Conservation (phyloP, 495 filamentous ascomycete species). For the Patellaria atrata region DNA sequence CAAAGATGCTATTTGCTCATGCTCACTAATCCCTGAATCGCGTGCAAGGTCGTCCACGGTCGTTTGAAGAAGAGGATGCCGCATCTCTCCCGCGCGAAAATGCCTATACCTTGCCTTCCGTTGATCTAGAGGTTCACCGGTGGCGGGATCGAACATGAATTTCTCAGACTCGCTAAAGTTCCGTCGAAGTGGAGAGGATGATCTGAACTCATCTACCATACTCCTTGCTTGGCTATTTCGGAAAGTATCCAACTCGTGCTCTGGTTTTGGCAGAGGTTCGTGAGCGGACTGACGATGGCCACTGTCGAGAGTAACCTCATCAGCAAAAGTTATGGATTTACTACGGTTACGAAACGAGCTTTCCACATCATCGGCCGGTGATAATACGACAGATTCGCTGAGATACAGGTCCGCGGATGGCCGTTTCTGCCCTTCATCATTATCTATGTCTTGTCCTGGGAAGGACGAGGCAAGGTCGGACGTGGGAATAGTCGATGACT, state of each 20-base stretch:
- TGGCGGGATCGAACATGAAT: constrained; percentile 4
- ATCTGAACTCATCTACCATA: no score
- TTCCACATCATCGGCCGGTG: constrained; percentile 11
- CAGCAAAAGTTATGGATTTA: constrained; percentile 30
- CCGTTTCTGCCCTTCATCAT: constrained; percentile 1
- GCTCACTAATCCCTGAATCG: constrained; percentile 8
- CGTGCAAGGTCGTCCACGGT: constrained; percentile 16
- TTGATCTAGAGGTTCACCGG: constrained; percentile 8
- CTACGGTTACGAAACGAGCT: constrained; percentile 16
- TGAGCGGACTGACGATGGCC: constrained; percentile 24
- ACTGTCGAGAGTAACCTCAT: constrained; percentile 28
- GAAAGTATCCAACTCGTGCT: no score
- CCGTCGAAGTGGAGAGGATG: background rate
- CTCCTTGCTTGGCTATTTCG: no score
- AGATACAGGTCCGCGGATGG: background rate
- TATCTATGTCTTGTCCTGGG: constrained; percentile 3
- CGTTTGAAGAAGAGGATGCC: constrained; percentile 19
- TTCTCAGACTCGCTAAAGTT: constrained; percentile 3
- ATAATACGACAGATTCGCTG: constrained; percentile 2
- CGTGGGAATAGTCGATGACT: background rate
- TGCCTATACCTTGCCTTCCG: constrained; percentile 4
- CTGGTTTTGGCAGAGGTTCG: constrained; percentile 23
- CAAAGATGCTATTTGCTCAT: constrained; percentile 35
- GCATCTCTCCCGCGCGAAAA: constrained; percentile 11
- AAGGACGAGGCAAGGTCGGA: background rate